A percentile compares a stretch with the other conserved stretches of the same genome.
These are phyloP conservation scores for Hymenoscyphus scutula DNA, from an alignment of 2,329 filamentous ascomycete species.

Conservation along the genomic window DNA sequence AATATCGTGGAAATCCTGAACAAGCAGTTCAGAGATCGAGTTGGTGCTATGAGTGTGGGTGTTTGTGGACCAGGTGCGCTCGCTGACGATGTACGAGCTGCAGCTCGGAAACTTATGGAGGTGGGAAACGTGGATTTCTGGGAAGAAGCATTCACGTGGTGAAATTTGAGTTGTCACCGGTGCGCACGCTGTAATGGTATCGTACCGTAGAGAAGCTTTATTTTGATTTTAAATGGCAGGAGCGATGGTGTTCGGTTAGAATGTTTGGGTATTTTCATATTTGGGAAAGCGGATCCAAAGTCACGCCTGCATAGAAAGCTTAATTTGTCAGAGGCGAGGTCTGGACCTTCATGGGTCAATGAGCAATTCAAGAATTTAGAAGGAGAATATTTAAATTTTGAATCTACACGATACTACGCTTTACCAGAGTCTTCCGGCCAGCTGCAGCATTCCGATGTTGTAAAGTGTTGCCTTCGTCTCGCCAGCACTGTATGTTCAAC, in stretches of 20 bases:
- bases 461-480: too few species aligned
- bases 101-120: slow-evolving; percentile 17
- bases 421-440: too few species aligned
- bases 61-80: slow-evolving; percentile 24
- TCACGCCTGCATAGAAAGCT: too few species aligned
- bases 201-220: neutral
- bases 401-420: too few species aligned
- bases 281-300: too few species aligned
- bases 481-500: too few species aligned
- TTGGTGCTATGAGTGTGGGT: slow-evolving; percentile 22
- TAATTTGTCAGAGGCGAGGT: too few species aligned
- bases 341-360: too few species aligned
- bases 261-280: too few species aligned
- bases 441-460: too few species aligned
- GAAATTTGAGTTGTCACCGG: neutral
- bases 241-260: slow-evolving; percentile 10
- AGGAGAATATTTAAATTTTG: too few species aligned
- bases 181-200: neutral
- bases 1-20: slow-evolving; percentile 14
- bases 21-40: slow-evolving; percentile 15
- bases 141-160: slow-evolving; percentile 19
- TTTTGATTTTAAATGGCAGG: neutral
- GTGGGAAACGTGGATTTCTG: slow-evolving; percentile 20
- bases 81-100: slow-evolving; percentile 21
- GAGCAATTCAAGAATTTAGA: too few species aligned